Percentiles rank a stretch among this genome's conserved stretches.
These are phyloP conservation scores for Lichtheimia ramosa DNA, from an alignment of 371 early-diverging fungal species.

Conservation along the genomic window DNA sequence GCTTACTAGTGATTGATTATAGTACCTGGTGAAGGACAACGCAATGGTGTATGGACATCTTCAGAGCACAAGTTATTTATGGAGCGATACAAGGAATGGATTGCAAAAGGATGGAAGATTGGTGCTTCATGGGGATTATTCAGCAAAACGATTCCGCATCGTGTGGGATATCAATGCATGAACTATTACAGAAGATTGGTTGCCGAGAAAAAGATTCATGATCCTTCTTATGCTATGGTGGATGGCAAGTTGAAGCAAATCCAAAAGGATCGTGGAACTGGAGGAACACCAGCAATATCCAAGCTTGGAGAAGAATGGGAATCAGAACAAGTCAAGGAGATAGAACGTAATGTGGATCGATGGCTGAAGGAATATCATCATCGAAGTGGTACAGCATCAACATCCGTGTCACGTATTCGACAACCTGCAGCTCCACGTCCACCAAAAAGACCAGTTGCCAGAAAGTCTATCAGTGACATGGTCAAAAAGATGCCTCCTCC, in stretches of 20 bases:
- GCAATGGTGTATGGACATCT: conserved; percentile 55
- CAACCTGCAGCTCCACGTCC: conserved; percentile 16
- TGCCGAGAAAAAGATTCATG: conserved; percentile 42
- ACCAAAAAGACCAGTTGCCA: conserved; percentile 14
- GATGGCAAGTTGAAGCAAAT: conserved; percentile 57
- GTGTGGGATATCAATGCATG: conserved; percentile 69
- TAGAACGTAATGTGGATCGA: conserved; percentile 48
- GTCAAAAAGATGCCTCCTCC: conserved; percentile 30
- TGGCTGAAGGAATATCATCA: conserved; percentile 61
- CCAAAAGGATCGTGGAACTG: conserved; percentile 32
- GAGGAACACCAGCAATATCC: conserved; percentile 36
- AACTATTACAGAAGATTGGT: conserved; percentile 59
- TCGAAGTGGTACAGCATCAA: conserved; percentile 14
- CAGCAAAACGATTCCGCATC: conserved; percentile 55
- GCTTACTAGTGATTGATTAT: not conserved
- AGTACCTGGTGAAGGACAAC: conserved; percentile 58
- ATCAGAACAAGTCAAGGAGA: conserved; percentile 45
- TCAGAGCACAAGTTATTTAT: conserved; percentile 53
- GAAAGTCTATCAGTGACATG: conserved; percentile 21
- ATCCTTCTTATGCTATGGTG: conserved; percentile 50
- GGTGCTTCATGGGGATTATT: conserved; percentile 66
- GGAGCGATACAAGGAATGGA: conserved; percentile 58
- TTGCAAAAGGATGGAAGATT: conserved; percentile 45
- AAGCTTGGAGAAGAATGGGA: conserved; percentile 59
- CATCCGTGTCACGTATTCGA: not conserved